Conservation (phyloP, 768 basidiomycete genomes). For the Filobasidium wieringae region DNA sequence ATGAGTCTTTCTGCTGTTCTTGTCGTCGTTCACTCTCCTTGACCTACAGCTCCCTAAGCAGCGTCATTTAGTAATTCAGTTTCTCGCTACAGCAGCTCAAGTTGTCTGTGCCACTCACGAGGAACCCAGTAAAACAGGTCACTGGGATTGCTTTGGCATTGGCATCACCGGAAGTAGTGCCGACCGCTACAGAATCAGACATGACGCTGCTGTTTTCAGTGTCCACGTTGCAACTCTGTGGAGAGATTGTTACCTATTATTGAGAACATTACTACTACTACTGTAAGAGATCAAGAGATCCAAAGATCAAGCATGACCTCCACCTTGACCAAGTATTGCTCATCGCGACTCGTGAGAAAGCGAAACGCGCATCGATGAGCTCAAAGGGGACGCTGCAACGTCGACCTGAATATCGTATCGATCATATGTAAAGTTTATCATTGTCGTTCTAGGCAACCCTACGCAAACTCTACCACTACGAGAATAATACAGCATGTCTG, state of each 20-base stretch:
- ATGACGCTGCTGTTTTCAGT: background rate
- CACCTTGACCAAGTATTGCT: background rate
- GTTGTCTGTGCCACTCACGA: too few species aligned
- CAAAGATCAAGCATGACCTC: background rate
- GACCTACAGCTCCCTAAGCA: slow-evolving; percentile 21
- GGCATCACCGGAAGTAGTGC: background rate
- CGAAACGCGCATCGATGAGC: too few species aligned
- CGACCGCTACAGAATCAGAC: too few species aligned
- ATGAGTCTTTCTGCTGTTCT: background rate
- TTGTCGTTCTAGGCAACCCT: too few species aligned
- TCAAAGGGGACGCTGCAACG: too few species aligned
- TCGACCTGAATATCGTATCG: too few species aligned
- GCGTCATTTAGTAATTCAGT: background rate
- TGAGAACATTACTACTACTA: background rate
- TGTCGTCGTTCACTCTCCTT: too few species aligned
- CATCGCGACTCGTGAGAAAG: background rate
- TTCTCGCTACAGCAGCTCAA: too few species aligned
- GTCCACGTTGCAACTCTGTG: background rate
- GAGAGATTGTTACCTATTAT: background rate
- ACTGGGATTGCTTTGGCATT: slow-evolving; percentile 53
- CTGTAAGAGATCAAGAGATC: background rate
- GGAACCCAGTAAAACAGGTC: slow-evolving; percentile 90
- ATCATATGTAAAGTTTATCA: too few species aligned
- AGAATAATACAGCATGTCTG: too few species aligned
- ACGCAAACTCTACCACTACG: too few species aligned